Evolutionary conservation across 129 eudicot genomes (phyloP).

Genomic region (Lactuca saligna): DNA sequence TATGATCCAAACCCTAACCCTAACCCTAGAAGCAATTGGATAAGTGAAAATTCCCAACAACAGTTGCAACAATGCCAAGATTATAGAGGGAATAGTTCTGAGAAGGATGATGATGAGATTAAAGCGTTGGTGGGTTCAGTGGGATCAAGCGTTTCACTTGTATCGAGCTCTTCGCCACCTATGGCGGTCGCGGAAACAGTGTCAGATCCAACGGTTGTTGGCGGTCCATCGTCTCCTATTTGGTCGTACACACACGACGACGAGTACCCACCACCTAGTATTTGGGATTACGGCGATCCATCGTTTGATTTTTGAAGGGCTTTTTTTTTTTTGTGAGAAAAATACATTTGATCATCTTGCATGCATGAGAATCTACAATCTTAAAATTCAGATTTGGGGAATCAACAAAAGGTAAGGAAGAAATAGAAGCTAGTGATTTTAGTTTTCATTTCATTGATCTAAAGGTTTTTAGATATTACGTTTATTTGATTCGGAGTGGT

Average conservation of each 20-base stretch:
- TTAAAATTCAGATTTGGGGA: conserved; percentile 6
- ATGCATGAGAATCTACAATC: conserved; percentile 14
- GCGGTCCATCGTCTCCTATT: conserved; percentile 34
- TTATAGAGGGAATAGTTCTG: background rate
- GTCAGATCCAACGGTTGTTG: conserved; percentile 45
- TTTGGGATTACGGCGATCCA: conserved; percentile 70
- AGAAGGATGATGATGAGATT: conserved; percentile 35
- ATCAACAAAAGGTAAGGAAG: conserved; percentile 4
- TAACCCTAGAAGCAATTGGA: conserved; percentile 28
- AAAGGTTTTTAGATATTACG: conserved; percentile 5
- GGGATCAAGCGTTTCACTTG: conserved; percentile 40
- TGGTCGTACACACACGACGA: conserved; percentile 47
- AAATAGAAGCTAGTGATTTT: background rate
- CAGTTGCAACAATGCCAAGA: background rate
- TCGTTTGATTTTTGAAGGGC: conserved; percentile 47
- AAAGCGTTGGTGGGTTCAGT: conserved; percentile 44
- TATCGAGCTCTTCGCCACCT: conserved; percentile 14
- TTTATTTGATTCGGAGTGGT: conserved; percentile 12
- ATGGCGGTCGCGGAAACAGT: conserved; percentile 15
- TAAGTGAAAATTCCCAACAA: background rate
- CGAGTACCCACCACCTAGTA: conserved; percentile 43
- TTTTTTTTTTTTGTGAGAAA: background rate
- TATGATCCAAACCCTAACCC: conserved; percentile 30
- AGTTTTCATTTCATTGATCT: conserved; percentile 8
- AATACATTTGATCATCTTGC: conserved; percentile 9